Percentiles rank a stretch among this genome's conserved stretches.
These are phyloP conservation scores for Yamadazyma ubonensis DNA, from an alignment of 805 yeast genomes.

Conservation along the genomic window DNA sequence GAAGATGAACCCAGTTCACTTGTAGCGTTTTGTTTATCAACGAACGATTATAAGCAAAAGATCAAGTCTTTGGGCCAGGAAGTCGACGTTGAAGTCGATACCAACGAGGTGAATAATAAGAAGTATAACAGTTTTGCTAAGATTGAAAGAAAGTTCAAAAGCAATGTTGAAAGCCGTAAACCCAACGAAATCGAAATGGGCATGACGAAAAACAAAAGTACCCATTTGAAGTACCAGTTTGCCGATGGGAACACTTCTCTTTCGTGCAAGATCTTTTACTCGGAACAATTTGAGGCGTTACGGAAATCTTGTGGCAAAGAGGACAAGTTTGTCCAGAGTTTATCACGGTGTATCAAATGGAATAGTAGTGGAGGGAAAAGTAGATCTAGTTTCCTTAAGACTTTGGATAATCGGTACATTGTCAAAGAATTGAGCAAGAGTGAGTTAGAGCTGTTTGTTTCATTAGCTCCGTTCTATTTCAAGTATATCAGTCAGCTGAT, in stretches of 20 bases:
- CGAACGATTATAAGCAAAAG: constrained; percentile 75
- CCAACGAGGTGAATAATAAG: constrained; percentile 25
- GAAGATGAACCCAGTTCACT: constrained; percentile 96
- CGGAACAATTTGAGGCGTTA: constrained; percentile 95
- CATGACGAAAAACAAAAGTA: constrained; percentile 80
- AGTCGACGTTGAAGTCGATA: constrained; percentile 11
- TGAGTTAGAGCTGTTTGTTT: constrained; percentile 90
- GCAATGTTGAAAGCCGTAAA: constrained; percentile 24
- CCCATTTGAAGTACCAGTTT: constrained; percentile 89
- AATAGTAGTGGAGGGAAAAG: constrained; percentile 95
- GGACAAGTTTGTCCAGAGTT: constrained; percentile 77
- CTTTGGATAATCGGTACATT: constrained; percentile 85
- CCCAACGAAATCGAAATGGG: constrained; percentile 53
- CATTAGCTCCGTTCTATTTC: constrained; percentile 94
- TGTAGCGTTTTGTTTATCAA: constrained; percentile 87
- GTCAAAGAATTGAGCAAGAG: constrained; percentile 84
- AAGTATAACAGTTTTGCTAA: constrained; percentile 38
- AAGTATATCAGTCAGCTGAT: constrained; percentile 93
- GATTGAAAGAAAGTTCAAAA: constrained; percentile 42
- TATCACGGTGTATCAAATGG: constrained; percentile 94
- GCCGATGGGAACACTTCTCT: constrained; percentile 79
- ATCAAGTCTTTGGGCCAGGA: constrained; percentile 34
- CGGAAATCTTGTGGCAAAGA: constrained; percentile 78
- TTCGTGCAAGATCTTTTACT: constrained; percentile 91
- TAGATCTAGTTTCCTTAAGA: constrained; percentile 90